Conservation (phyloP, 179 eudicot species). For the Monotropa hypopitys region DNA sequence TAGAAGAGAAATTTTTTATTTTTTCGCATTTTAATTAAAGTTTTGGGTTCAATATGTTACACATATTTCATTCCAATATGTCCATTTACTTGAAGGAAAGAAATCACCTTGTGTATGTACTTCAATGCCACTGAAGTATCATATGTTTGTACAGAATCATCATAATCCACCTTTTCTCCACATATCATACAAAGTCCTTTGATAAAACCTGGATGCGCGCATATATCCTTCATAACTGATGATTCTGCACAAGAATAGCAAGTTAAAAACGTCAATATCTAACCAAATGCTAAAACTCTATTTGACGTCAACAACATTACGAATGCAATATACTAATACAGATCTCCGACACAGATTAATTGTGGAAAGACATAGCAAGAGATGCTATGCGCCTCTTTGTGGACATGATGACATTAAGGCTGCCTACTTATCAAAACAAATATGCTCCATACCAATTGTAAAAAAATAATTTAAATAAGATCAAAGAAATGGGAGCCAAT, state of each 20-base stretch:
- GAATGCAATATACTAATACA: background rate
- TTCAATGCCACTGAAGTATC: conserved; percentile 13
- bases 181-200: conserved; percentile 11
- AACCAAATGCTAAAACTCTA: background rate
- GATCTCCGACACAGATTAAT: background rate
- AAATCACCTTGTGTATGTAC: conserved; percentile 14
- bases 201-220: conserved; percentile 10
- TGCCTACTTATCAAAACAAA: background rate
- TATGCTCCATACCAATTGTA: background rate
- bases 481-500: background rate
- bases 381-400: background rate
- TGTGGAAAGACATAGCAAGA: background rate
- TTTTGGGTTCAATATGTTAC: no score
- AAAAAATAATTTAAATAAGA: background rate
- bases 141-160: background rate
- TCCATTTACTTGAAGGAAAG: background rate
- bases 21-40: no score
- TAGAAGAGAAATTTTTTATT: background rate
- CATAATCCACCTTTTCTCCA: conserved; percentile 15
- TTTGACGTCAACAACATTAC: background rate
- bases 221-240: conserved; percentile 4
- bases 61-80: background rate
- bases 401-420: background rate
- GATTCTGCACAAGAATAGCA: conserved; percentile 11
- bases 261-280: background rate